phyloP scores from a whole-genome alignment of 1,284 basidiomycete species.

The Sparassis latifolia region DNA sequence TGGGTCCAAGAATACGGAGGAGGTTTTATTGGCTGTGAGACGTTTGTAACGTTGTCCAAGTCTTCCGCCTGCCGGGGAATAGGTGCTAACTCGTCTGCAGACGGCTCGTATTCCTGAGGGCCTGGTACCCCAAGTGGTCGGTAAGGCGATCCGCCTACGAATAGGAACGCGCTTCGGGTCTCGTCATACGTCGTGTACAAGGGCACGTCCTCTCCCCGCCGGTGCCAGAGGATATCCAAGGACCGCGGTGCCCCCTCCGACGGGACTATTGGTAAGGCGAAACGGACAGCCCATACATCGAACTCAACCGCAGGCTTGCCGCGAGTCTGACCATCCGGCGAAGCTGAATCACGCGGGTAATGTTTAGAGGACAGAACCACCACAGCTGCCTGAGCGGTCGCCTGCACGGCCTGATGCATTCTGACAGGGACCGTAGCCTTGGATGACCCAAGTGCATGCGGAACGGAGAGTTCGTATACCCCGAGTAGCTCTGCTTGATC shows the following conservation, averaged over 20 bases:
- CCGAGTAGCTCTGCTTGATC: slow-evolving; percentile 42
- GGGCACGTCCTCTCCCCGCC: slow-evolving; percentile 68
- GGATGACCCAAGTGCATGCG: slow-evolving; percentile 13
- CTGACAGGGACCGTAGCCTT: slow-evolving; percentile 45
- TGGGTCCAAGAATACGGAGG: slow-evolving; percentile 91
- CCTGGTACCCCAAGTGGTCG: slow-evolving; percentile 28
- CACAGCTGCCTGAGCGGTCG: slow-evolving; percentile 33
- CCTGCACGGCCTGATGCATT: slow-evolving; percentile 40
- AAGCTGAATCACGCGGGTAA: slow-evolving; percentile 24
- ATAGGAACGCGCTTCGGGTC: slow-evolving; percentile 40
- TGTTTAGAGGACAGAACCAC: slow-evolving; percentile 53
- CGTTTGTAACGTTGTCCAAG: slow-evolving; percentile 29
- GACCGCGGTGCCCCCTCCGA: slow-evolving; percentile 25
- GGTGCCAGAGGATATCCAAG: slow-evolving; percentile 59
- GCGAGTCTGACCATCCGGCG: slow-evolving; percentile 3
- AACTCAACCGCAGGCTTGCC: slow-evolving; percentile 34
- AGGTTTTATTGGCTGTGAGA: slow-evolving; percentile 34
- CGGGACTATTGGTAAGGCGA: slow-evolving; percentile 37
- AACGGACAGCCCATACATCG: slow-evolving; percentile 54
- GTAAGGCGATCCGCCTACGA: slow-evolving; percentile 55
- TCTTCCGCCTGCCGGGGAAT: slow-evolving; percentile 57
- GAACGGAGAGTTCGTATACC: slow-evolving; percentile 43
- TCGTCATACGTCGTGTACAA: slow-evolving; percentile 49
- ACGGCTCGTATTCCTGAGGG: slow-evolving; percentile 42
- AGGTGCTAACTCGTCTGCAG: slow-evolving; percentile 57